Evolutionary conservation across 805 yeast genomes (phyloP).

Genomic region (Blastobotrys peoriensis): DNA sequence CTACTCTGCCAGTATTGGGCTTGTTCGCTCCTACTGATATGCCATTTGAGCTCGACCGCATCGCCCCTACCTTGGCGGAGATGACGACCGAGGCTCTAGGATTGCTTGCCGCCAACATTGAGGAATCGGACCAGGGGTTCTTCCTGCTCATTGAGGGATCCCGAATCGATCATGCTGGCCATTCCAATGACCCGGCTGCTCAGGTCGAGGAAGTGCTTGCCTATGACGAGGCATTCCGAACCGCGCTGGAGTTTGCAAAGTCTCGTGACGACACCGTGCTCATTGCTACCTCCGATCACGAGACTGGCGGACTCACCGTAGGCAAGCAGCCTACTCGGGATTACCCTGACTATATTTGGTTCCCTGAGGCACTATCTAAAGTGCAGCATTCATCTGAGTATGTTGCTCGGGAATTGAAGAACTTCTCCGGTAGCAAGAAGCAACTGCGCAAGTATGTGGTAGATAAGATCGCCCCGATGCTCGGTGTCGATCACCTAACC

Average conservation of each 20-base stretch:
- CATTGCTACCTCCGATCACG: conserved; percentile 87
- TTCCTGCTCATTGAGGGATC: conserved; percentile 87
- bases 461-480: conserved; percentile 49
- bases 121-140: conserved; percentile 74
- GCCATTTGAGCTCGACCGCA: conserved; percentile 80
- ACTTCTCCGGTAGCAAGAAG: conserved; percentile 28
- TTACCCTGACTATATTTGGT: conserved; percentile 87
- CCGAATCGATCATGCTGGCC: conserved; percentile 94
- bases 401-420: conserved; percentile 43
- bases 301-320: conserved; percentile 89
- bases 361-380: conserved; percentile 65
- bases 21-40: conserved; percentile 71
- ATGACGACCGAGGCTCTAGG: conserved; percentile 68
- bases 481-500: conserved; percentile 59
- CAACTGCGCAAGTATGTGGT: conserved; percentile 42
- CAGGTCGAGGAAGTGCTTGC: conserved; percentile 89
- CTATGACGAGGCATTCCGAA: conserved; percentile 72
- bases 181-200: conserved; percentile 88
- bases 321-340: conserved; percentile 64
- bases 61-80: conserved; percentile 73
- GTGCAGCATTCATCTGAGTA: conserved; percentile 76
- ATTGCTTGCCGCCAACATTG: conserved; percentile 59
- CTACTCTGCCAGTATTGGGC: conserved; percentile 69
- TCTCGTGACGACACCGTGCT: conserved; percentile 71
- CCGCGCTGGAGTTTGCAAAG: conserved; percentile 62